Conservation (phyloP, 2,329 filamentous ascomycete genomes). For the Plenodomus lindquistii region DNA sequence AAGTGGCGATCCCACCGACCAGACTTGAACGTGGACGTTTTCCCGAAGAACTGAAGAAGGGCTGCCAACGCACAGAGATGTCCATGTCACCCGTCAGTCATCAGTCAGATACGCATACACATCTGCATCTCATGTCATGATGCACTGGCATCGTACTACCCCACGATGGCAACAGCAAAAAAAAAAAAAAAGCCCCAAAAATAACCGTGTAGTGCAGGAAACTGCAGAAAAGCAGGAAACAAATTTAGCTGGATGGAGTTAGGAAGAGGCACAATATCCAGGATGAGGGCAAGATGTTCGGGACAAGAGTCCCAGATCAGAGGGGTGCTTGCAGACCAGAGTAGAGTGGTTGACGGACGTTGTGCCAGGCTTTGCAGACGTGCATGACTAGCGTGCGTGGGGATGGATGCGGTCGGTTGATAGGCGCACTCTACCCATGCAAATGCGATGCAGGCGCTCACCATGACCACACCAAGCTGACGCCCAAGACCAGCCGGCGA, state of each 20-base stretch:
- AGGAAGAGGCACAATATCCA: conserved; percentile 11
- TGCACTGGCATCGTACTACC: conserved; percentile 9
- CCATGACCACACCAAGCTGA: conserved; percentile 9
- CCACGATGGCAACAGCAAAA: too few species aligned
- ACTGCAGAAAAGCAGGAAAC: conserved; percentile 23
- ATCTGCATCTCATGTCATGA: conserved; percentile 11
- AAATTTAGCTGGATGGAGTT: conserved; percentile 20
- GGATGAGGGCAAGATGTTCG: conserved; percentile 15
- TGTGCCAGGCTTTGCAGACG: conserved; percentile 22
- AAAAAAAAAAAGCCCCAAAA: conserved; percentile 32
- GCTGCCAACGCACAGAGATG: conserved; percentile 10
- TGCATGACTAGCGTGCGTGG: conserved; percentile 1
- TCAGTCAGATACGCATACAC: too few species aligned
- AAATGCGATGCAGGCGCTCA: conserved; percentile 17
- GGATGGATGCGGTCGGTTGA: conserved; percentile 9
- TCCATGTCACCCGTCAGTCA: conserved; percentile 13
- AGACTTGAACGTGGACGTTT: conserved; percentile 18
- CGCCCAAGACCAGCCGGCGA: conserved; percentile 1
- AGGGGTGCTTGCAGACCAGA: neutral
- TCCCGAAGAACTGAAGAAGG: conserved; percentile 8
- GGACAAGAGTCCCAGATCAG: conserved; percentile 4
- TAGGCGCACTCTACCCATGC: conserved; percentile 12
- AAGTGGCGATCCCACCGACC: conserved; percentile 11
- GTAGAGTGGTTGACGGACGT: conserved; percentile 24
- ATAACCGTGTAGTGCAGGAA: conserved; percentile 27